Evolutionary conservation across 1,284 basidiomycete species (phyloP), one percentile per base, ranked within the genome.

Genomic region (Tilletia horrida): DNA sequence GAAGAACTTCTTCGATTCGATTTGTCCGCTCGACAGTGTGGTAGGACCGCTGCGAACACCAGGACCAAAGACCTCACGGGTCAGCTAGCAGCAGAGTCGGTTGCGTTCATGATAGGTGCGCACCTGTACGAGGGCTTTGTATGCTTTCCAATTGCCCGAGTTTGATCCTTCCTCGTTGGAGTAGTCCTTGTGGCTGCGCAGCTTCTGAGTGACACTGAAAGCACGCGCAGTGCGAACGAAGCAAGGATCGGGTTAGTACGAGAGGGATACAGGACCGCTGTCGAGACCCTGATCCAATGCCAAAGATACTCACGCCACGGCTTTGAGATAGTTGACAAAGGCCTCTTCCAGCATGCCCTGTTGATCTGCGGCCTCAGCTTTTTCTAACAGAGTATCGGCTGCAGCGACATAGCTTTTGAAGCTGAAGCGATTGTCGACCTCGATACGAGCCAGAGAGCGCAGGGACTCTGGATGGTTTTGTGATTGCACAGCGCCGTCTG

Each of bases 301-400:
- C 13, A 23, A 2, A 27, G 40, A n/a, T 27, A 45, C 42, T 62
- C 23, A 45, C 61, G 40, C 61, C 8, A 43, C 43, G 0, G 77
- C 73, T 66, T 79, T 81, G 66, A 81, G 72, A 61, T 81, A 81
- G 72, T 81, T 80, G 69, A 81, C 77, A 63, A 81, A 81, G 35
- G 80, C 80, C 21, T 74, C 69, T 62, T 81, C 80, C 44, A 81
- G 67, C 63, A 78, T 71, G n/a, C 72, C 77, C 66, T 77, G 76
- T 21, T 70, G 72, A 45, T 81, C 78, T n/a, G 73, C 74, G 14
- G 74, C 73, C 65, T 77, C 68, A 16, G 80, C 80, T 64, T 79
- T 81, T 29, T 81, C 80, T 59, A 80, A 71, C n/a, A 81, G 66
- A 14, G 75, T 74, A 29, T 77, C 73, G 16, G 79, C 79, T 2